Evolutionary conservation across 345 rosid genomes (phyloP).

Genomic region (Erodium maritimum): DNA sequence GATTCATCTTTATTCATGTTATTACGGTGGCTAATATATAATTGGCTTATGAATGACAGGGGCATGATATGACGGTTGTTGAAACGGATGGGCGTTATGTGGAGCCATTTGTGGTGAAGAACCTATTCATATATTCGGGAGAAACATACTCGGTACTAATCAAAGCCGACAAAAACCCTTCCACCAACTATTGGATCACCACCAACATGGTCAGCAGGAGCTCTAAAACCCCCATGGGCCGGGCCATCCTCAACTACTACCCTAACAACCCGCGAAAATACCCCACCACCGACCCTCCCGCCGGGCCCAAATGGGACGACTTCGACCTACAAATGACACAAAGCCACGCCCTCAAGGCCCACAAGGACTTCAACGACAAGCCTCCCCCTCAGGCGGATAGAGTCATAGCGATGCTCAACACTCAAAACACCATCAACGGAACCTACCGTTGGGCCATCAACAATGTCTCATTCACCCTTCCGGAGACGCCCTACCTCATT

Average conservation of each 20-base stretch:
- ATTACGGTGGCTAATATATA: too few relatives aligned
- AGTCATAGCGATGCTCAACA: constrained; percentile 42
- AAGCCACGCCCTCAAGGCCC: constrained; percentile 48
- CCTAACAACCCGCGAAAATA: constrained; percentile 35
- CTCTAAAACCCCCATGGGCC: constrained; percentile 31
- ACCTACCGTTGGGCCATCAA: constrained; percentile 41
- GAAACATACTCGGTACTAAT: constrained; percentile 66
- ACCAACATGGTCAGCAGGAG: constrained; percentile 45
- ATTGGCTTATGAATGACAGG: too few relatives aligned
- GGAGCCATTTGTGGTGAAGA: constrained; percentile 54
- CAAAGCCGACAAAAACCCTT: constrained; percentile 40
- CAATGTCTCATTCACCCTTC: constrained; percentile 46
- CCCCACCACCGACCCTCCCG: constrained; percentile 34
- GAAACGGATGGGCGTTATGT: constrained; percentile 72
- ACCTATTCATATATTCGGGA: constrained; percentile 64
- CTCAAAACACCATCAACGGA: constrained; percentile 41
- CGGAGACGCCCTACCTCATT: constrained; percentile 49
- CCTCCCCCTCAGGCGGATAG: constrained; percentile 41
- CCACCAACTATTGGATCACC: constrained; percentile 56
- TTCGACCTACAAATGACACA: constrained; percentile 24
- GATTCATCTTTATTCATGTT: too few relatives aligned
- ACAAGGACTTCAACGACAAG: constrained; percentile 17
- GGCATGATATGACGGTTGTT: constrained; percentile 73
- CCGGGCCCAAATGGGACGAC: constrained; percentile 39
- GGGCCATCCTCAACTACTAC: constrained; percentile 44